Evolutionary conservation across 305 asterid species (phyloP), one percentile per base, ranked within the genome.

Genomic region (Fraxinus sp.): DNA sequence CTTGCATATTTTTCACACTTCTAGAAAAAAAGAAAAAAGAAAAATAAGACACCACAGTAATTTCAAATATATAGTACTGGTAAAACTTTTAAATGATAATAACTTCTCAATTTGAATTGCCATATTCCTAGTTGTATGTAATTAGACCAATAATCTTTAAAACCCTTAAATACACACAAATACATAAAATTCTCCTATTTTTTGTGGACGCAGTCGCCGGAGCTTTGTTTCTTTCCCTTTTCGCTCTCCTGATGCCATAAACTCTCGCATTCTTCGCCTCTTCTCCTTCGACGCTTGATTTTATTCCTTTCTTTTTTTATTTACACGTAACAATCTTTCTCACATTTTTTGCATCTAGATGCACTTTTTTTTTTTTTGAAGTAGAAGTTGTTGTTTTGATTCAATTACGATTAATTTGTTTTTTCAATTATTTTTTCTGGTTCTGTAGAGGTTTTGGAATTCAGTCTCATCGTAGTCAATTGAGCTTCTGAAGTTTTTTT

Each of bases 161-260:
- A 28, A 24, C 74, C 74, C 35, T 24, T 64, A 64, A 26, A 26
- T 26, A 0, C 72, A 8, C 72, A 20, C 72, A 22, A 22, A 20
- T 22, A 26, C 36, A 24, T 28, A 66, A 11, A 3, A 26, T 66
- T 26, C 35, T 28, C 36, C 32, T 70, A 70, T 79, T 83, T 85
- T 88, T 68, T 85, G 91, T 89, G 91, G 91, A 85, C 91, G 90
- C 88, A 80, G 89, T 84, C 90, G 87, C 88, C 89, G 88, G 88
- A 83, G 88, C 88, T 84, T 82, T 80, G 78, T 79, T 80, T 72
- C 85, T 78, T 78, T 76, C 75, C 79, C 82, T 76, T 71, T 81
- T 83, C 77, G 59, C 68, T 75, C 81, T 78, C 57, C 83, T 80
- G 88, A 86, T 49, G 41, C 57, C 14, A 28, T 68, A 64, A 81